These are phyloP conservation scores for Apiotrichum akiyoshidainum DNA, from an alignment of 1,284 basidiomycete species.

Conservation along the genomic window DNA sequence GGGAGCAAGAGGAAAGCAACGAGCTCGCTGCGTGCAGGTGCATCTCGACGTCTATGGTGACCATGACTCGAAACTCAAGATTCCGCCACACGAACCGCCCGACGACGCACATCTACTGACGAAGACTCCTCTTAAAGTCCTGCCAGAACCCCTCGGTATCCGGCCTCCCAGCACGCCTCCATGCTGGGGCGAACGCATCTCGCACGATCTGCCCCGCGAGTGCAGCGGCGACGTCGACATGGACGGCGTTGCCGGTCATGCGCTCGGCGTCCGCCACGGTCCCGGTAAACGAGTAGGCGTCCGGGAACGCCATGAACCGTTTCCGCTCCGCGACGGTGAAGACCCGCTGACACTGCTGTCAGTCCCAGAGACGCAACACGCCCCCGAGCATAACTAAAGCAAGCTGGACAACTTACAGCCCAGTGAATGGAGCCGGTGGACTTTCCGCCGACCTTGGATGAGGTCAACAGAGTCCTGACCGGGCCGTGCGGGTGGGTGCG, in stretches of 20 bases:
- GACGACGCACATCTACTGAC: too few species aligned
- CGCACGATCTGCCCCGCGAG: constrained; percentile 22
- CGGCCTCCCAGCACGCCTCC: constrained; percentile 19
- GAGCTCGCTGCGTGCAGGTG: too few species aligned
- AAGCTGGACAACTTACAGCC: constrained; percentile 19
- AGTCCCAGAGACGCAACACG: neutral
- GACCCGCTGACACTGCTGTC: constrained; percentile 14
- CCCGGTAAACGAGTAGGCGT: constrained; percentile 23
- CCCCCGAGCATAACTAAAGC: too few species aligned
- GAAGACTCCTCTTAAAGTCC: neutral
- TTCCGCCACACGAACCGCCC: too few species aligned
- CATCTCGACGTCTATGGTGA: too few species aligned
- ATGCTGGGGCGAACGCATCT: constrained; percentile 21
- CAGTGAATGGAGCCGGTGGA: constrained; percentile 22
- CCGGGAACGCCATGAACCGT: constrained; percentile 31
- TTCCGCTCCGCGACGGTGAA: constrained; percentile 31
- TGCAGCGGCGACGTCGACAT: constrained; percentile 23
- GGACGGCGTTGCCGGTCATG: constrained; percentile 26
- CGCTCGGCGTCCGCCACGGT: constrained; percentile 13
- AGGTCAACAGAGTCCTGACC: constrained; percentile 22
- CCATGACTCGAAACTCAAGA: too few species aligned
- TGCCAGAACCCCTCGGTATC: constrained; percentile 5
- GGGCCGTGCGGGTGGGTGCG: constrained; percentile 1
- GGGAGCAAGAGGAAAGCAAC: too few species aligned
- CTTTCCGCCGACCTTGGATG: constrained; percentile 16